Percentiles rank a stretch among this genome's conserved stretches.
These are phyloP conservation scores for Calendula officinalis DNA, from an alignment of 129 eudicot species.

Conservation along the genomic window DNA sequence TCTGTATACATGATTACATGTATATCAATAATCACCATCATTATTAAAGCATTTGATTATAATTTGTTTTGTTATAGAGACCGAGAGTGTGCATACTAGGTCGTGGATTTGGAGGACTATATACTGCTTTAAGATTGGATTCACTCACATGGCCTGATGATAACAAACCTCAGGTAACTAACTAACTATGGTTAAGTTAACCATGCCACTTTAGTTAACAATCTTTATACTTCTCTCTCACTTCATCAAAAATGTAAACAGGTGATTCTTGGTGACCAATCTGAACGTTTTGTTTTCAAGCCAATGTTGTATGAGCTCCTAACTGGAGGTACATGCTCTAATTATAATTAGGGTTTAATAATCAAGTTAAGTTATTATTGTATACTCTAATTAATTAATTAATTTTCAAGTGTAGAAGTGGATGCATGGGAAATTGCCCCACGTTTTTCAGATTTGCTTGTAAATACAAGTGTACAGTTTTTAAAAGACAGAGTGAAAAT, in stretches of 20 bases:
- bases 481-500: constrained; percentile 70
- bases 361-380: neutral
- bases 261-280: constrained; percentile 93
- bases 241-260: constrained; percentile 24
- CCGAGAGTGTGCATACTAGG: constrained; percentile 99
- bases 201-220: neutral
- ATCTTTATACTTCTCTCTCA: no score
- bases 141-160: constrained; percentile 98
- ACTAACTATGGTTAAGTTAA: constrained; percentile 1
- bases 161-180: constrained; percentile 88
- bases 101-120: constrained; percentile 99
- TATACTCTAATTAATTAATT: neutral
- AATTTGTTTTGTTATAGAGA: constrained; percentile 47
- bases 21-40: no score
- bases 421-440: constrained; percentile 99
- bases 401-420: constrained; percentile 65
- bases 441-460: constrained; percentile 82
- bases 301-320: constrained; percentile 96
- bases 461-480: constrained; percentile 67
- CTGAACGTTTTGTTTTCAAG: constrained; percentile 94
- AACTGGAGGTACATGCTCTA: constrained; percentile 70
- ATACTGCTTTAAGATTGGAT: constrained; percentile 91
- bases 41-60: neutral
- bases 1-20: no score
- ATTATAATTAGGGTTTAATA: constrained; percentile 2